Base-by-base conservation (phyloP, 495 filamentous ascomycete species). In the Penicillium cosmopolitanum region DNA sequence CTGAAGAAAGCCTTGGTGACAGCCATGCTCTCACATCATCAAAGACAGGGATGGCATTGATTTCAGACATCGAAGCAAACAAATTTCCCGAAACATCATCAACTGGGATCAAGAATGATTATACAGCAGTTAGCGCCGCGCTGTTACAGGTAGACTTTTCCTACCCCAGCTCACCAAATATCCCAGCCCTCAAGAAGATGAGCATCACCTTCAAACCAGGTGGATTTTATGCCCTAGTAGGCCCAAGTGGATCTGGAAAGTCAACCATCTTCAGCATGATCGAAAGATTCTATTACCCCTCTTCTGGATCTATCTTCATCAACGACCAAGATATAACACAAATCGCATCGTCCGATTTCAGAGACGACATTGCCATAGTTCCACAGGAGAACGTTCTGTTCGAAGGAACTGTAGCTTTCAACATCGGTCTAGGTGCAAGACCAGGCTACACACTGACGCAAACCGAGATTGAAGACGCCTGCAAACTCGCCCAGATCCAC, bases 211-310 rank as follows among this genome's bases (percentile, higher is more conserved):
- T 89, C 57, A 67, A 74, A 15, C 82, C 83, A 0, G 83, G 84
- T 13, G 76, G 85, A 60, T 87, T 86, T 62, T 77, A 76, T 18
- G 86, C 84, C 5, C 73, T 88, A 5, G 85, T 88, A 25, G 86
- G 86, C 1, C 80, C 83, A 13, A 83, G 80, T 25, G 86, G 86
- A n/a, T 81, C 82, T 50, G 86, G 86, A 34, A 89, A 89, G 67
- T 82, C 79, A 3, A 85, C 85, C 2, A 82, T 85, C 23, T 81
- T 89, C 52, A 80, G 80, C 2, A 71, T 88, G 10, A 67, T 86
- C 2, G 85, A 88, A 61, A 79, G 83, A 33, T 79, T 86, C 65
- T 88, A 87, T 70, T 73, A 73, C 9, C 75, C 79, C 0, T 64
- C 70, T 19, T 64, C 74, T 5, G 76, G 82, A 23, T 65, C 71